Conservation (phyloP, 1,284 basidiomycete species). For the Amylostereum chailletii region DNA sequence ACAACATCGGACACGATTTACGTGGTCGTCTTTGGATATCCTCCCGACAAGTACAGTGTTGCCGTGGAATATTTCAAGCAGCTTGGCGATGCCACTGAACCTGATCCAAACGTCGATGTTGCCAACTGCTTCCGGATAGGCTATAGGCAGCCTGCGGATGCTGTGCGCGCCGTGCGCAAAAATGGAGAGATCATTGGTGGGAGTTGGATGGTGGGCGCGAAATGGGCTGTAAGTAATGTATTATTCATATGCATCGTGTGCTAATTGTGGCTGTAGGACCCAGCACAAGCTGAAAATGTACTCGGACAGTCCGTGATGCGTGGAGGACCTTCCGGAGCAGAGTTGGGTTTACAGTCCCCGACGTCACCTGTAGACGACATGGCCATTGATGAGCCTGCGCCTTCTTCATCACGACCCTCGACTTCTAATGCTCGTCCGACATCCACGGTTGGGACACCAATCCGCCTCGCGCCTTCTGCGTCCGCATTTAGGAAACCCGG, state of each 20-base stretch:
- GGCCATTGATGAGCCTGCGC: slow-evolving; percentile 31
- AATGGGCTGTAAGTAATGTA: slow-evolving; percentile 43
- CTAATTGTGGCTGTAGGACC: slow-evolving; percentile 34
- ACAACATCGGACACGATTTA: slow-evolving; percentile 34
- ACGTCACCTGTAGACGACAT: slow-evolving; percentile 26
- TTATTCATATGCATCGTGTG: neutral
- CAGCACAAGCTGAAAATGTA: slow-evolving; percentile 43
- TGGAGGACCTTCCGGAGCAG: slow-evolving; percentile 13
- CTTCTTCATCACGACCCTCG: slow-evolving; percentile 14
- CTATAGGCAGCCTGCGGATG: slow-evolving; percentile 59
- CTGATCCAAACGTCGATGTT: slow-evolving; percentile 54
- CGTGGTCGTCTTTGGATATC: slow-evolving; percentile 70
- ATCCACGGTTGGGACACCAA: slow-evolving; percentile 49
- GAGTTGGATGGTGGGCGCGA: slow-evolving; percentile 73
- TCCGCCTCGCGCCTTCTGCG: slow-evolving; percentile 58
- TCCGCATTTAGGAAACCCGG: slow-evolving; percentile 53
- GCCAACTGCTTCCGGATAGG: slow-evolving; percentile 67
- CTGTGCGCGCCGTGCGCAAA: slow-evolving; percentile 64
- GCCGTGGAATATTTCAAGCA: slow-evolving; percentile 67
- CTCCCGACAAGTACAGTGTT: slow-evolving; percentile 58
- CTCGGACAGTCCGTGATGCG: slow-evolving; percentile 32
- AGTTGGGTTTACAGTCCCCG: slow-evolving; percentile 18
- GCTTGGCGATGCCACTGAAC: slow-evolving; percentile 54
- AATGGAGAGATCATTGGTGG: slow-evolving; percentile 71
- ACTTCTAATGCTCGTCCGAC: slow-evolving; percentile 10